Conservation (phyloP, 345 rosid genomes). For the Odontarrhena argentea region DNA sequence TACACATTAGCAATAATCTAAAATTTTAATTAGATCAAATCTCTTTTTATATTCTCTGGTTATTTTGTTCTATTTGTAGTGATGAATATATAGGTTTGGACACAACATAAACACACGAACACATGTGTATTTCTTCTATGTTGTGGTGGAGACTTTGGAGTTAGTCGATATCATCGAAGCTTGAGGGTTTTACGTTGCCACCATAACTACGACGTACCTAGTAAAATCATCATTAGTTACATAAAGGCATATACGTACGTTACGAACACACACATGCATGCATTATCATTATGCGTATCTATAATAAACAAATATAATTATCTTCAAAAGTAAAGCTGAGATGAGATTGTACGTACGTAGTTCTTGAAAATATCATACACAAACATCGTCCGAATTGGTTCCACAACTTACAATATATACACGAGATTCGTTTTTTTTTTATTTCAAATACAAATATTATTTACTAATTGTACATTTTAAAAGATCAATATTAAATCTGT, state of each 20-base stretch:
- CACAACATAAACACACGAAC: constrained; percentile 9
- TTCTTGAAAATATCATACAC: constrained; percentile 14
- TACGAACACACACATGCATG: constrained; percentile 32
- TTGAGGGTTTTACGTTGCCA: constrained; percentile 36
- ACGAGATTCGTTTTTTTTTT: background rate
- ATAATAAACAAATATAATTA: background rate
- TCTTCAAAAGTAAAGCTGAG: constrained; percentile 21
- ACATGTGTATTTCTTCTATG: constrained; percentile 15
- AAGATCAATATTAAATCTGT: background rate
- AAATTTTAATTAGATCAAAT: background rate
- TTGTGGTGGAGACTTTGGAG: constrained; percentile 6
- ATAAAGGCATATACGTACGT: constrained; percentile 29
- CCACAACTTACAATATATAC: background rate
- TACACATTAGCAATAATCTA: too few relatives aligned
- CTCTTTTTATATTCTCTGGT: background rate
- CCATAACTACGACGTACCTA: constrained; percentile 33
- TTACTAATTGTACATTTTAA: constrained; percentile 4
- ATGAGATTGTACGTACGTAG: background rate
- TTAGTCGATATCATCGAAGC: constrained; percentile 29
- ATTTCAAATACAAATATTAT: background rate
- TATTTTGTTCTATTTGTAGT: background rate
- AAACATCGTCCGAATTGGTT: background rate
- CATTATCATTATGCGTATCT: constrained; percentile 30
- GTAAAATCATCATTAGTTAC: constrained; percentile 23
- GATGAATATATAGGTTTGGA: background rate